These are phyloP conservation scores for Lentinula aciculospora DNA, from an alignment of 768 basidiomycete species.

Conservation along the genomic window DNA sequence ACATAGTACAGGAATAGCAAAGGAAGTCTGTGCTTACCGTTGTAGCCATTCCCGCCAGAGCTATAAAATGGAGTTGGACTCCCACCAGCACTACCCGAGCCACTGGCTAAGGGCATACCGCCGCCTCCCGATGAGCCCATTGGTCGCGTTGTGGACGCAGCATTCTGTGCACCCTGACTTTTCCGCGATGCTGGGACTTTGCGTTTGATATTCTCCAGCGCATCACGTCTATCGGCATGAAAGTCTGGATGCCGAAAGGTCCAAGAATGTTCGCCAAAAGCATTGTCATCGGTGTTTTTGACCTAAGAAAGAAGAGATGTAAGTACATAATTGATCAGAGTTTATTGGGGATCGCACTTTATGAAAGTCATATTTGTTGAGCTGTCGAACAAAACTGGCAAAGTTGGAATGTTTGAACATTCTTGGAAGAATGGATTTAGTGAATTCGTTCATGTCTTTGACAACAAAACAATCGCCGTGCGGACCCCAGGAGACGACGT, in stretches of 20 bases:
- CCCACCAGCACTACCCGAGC: conserved; percentile 1
- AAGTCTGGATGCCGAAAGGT: conserved; percentile 58
- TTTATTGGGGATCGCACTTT: conserved; percentile 43
- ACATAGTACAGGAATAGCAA: neutral
- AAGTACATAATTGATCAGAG: conserved; percentile 8
- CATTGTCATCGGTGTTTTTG: conserved; percentile 80
- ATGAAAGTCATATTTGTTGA: conserved; percentile 97
- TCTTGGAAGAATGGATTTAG: conserved; percentile 81
- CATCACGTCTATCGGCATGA: conserved; percentile 46
- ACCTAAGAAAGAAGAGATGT: conserved; percentile 33
- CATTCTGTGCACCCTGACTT: conserved; percentile 32
- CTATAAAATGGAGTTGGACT: conserved; percentile 1
- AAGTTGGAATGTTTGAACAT: conserved; percentile 97
- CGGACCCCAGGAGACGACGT: conserved; percentile 59
- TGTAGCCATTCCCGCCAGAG: neutral
- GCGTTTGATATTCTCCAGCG: conserved; percentile 55
- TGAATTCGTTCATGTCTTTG: conserved; percentile 97
- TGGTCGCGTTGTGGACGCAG: conserved; percentile 15
- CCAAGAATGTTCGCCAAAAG: conserved; percentile 63
- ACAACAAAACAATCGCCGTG: conserved; percentile 88
- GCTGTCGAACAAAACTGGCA: conserved; percentile 85
- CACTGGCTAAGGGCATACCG: neutral
- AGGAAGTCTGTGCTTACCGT: neutral
- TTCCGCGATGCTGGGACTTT: conserved; percentile 51
- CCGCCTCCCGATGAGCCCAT: neutral